Evolutionary conservation across 192 early-diverging fungal species (phyloP).

Genomic region (Linnemannia exigua): DNA sequence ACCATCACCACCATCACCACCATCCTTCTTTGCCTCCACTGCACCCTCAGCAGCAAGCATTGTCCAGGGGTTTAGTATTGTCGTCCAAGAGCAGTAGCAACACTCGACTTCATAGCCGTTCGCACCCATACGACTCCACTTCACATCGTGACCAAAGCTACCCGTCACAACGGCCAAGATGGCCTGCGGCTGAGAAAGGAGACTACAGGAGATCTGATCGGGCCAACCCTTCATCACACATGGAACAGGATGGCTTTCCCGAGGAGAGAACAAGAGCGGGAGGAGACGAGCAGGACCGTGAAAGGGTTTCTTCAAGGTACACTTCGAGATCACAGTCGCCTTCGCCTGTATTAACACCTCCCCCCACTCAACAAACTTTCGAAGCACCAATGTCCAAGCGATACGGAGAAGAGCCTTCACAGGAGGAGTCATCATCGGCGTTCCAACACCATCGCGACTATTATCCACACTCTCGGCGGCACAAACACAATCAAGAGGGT

Average conservation of each 20-base stretch:
- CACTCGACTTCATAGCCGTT: not conserved
- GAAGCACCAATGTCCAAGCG: not conserved
- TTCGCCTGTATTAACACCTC: not conserved
- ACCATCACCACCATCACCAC: conserved; percentile 50
- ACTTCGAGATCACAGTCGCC: not conserved
- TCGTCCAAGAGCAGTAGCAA: not conserved
- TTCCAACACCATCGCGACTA: not conserved
- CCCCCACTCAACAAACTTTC: not conserved
- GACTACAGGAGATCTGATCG: not conserved
- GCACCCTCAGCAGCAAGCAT: conserved; percentile 40
- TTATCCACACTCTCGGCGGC: not conserved
- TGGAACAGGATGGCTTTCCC: not conserved
- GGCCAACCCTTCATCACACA: not conserved
- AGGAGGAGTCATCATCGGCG: not conserved
- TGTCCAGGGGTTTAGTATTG: not conserved
- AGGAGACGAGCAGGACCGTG: not conserved
- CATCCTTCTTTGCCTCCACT: conserved; percentile 35
- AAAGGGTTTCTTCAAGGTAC: not conserved
- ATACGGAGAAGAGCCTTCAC: not conserved
- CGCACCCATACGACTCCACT: conserved; percentile 17
- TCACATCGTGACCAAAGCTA: conserved; percentile 1
- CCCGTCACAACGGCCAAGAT: not conserved
- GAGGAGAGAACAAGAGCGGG: not conserved
- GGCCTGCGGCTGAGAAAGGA: not conserved
- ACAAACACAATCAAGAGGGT: not conserved